These are phyloP conservation scores for Sanguinoderma infundibulare DNA, from an alignment of 1,284 basidiomycete species.

Conservation along the genomic window DNA sequence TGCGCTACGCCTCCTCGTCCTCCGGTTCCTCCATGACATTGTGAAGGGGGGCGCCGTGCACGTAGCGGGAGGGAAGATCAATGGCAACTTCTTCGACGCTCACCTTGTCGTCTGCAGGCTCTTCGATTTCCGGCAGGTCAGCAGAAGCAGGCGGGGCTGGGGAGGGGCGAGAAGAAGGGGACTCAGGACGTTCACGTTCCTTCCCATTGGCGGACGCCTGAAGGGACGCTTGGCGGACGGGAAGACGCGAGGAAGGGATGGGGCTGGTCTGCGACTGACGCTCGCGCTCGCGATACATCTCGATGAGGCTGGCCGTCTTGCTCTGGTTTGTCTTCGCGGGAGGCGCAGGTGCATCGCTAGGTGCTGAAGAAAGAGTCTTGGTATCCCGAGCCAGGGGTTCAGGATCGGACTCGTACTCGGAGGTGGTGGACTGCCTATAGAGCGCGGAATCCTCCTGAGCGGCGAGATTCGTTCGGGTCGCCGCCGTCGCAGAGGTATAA, in stretches of 20 bases:
- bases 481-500: constrained; percentile 19
- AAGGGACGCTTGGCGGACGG: constrained; percentile 36
- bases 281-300: constrained; percentile 82
- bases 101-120: constrained; percentile 29
- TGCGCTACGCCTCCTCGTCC: constrained; percentile 41
- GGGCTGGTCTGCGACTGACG: constrained; percentile 25
- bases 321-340: constrained; percentile 37
- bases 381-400: constrained; percentile 20
- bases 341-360: constrained; percentile 10
- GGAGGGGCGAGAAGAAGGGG: constrained; percentile 20
- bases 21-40: constrained; percentile 85
- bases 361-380: constrained; percentile 6
- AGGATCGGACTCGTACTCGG: constrained; percentile 25
- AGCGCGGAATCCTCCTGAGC: constrained; percentile 6
- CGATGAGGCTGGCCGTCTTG: constrained; percentile 76
- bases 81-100: constrained; percentile 32
- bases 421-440: constrained; percentile 17
- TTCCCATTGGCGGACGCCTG: constrained; percentile 11
- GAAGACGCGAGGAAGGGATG: constrained; percentile 40
- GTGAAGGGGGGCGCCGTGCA: constrained; percentile 87
- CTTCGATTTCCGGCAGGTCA: constrained; percentile 30
- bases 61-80: constrained; percentile 66
- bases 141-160: constrained; percentile 18
- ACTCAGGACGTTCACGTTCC: constrained; percentile 2
- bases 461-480: constrained; percentile 9